Evolutionary conservation across 2,329 filamentous ascomycete species (phyloP), one percentile per base, ranked within the genome.

Genomic region (Colletotrichum chlorophyti): DNA sequence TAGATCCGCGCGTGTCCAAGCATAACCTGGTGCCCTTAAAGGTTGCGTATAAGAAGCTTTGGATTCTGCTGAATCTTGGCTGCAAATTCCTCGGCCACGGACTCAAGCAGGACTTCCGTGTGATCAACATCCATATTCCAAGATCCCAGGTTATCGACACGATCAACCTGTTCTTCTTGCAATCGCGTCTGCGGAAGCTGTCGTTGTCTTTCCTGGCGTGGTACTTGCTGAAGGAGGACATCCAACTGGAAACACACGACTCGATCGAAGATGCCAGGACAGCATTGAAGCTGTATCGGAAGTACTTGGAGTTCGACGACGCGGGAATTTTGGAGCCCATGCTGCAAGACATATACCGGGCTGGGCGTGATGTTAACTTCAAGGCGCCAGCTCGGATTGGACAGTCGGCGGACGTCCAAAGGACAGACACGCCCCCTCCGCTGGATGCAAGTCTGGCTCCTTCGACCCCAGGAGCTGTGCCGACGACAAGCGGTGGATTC

Each of bases 111-210:
- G 95, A 99, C 74, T 98, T 99, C 76, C 91, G 95, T 50, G 96
- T 96, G 53, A 96, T 97, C 75, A 99, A 99, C 73, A 97, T 99
- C 53, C 91, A 97, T 71, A 90, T 99, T 0, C 95, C 96, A 1
- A 91, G 89, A 70, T 75, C 85, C 4, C 95, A 99, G 72, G 90
- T 97, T 31, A 92, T 99, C 53, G 95, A 99, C 74, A 99, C 96
- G 0, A 93, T 93, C 65, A 90, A 96, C 63, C 82, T 97, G 2
- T 98, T 96, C 78, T 96, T 91, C 74, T 87, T 96, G 58, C 87
- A 89, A 53, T 82, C 85, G 14, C 89, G 92, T 27, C 84, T 91
- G 50, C 87, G 96, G n/a, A 95, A 93, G 69, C 84, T 99, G 2
- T 95, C 90, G 7, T 81, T 99, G 17, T 91, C 94, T 24, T 98